Evolutionary conservation across 345 rosid species (phyloP), one percentile per base, ranked within the genome.

Genomic region (Pugionium dolabratum): DNA sequence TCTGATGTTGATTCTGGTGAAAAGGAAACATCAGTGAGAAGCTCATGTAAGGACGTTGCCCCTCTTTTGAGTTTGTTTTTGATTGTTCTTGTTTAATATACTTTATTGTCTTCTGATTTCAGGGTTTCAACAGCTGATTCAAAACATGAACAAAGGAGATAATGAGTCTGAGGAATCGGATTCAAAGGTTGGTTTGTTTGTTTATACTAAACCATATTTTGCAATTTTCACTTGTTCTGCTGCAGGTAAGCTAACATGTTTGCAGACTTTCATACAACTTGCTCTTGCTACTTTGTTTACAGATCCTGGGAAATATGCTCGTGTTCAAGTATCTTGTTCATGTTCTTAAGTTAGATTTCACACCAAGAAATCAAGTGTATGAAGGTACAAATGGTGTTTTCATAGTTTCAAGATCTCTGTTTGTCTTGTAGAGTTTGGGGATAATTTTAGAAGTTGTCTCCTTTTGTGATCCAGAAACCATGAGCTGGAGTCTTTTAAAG

Each of bases 301-400:
- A 90, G 96, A 56, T 68, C 30, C 67, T 90, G 47, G 72, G 86
- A 68, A 83, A 76, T 71, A 79, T 88, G 95, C 66, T 88, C 53
- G 41, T 86, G 78, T 79, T 90, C 76, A 83, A 88, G 69, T 90
- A 90, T 83, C 86, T 94, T 69, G 78, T 82, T 75, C 74, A 62
- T 69, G 79, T 81, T 75, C 82, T 94, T 65, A 83, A 84, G 76
- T 77, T 76, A 70, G 97, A 92, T 76, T 82, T 87, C 55, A 27
- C 67, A 10, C 81, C 86, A 28, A 81, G 84, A 33, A 79, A 74
- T 51, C 76, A 49, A 51, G 57, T 82, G 34, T 82, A 76, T 61
- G 51, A 79, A 77, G 96, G 96, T 84, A 76, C 59, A 41, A 2
- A 39, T 31, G 11, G 5, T 39, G 49, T 10, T 43, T 52, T 39